Base-by-base conservation (phyloP, 805 yeast genomes). In the Candida railenensis region DNA sequence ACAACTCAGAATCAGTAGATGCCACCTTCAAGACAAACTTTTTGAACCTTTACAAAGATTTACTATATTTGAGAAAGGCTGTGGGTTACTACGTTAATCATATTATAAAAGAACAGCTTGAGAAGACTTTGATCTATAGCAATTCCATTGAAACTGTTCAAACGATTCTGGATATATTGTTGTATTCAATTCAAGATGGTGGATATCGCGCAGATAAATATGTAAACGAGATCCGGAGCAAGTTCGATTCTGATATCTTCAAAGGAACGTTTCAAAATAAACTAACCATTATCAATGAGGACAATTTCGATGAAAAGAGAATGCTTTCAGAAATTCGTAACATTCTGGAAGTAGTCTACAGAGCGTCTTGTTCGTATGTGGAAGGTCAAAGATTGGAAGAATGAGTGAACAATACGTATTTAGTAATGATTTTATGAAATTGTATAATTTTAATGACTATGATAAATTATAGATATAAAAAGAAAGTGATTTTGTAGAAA, bases 371-470 rank as follows among this genome's bases (percentile, higher is more conserved):
- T 45, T 55, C 61, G 39, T 61, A 62, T 41, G 64, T 70, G 21
- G 74, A 69, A 38, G 72, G 71, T 3, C 57, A 55, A 43, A 53
- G 49, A 37, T 56, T 71, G 37, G 76, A 70, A 47, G 64, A 63
- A 42, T 68, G 48, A 51, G 12, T n/a, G n/a, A n/a, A n/a, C n/a
- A n/a, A n/a, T n/a, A n/a, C n/a, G n/a, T n/a, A n/a, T n/a, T n/a
- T n/a, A 11, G 30, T 25, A 7, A 25, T 25, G 30, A 25, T 25
- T 25, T 25, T 25, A 25, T 25, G 30, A 25, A 25, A 48, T n/a
- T 36, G 9, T 36, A 14, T 33, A 33, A 33, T 37, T 19, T 37
- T 19, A 21, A n/a, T 37, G 20, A n/a, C 22, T 37, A 36, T 25
- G 30, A 25, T 25, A 18, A 34, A 18, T 15, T 34, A 18, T 34